Percentiles rank a stretch among this genome's conserved stretches.
These are phyloP conservation scores for Scleroderma citrinum DNA, from an alignment of 768 basidiomycete genomes.

Conservation along the genomic window DNA sequence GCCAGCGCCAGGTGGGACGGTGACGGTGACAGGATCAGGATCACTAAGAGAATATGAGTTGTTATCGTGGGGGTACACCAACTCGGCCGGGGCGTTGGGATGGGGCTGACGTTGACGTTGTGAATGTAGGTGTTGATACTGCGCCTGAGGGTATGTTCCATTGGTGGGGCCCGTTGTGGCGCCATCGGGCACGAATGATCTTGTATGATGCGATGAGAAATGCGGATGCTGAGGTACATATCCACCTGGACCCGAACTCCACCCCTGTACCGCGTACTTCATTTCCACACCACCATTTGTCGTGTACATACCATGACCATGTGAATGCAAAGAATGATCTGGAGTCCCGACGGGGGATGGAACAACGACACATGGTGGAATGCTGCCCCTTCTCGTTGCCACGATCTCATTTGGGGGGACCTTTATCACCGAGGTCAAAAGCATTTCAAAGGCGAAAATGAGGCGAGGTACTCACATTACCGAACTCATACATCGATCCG, in stretches of 20 bases:
- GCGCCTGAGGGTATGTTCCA: constrained; percentile 2
- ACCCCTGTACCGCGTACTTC: neutral
- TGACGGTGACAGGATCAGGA: neutral
- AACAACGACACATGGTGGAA: constrained; percentile 15
- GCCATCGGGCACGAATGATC: neutral
- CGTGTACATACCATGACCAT: constrained; percentile 1
- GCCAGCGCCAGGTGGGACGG: neutral
- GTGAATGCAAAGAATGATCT: constrained; percentile 9
- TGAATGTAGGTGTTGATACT: neutral
- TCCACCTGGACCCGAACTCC: neutral
- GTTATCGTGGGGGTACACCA: neutral
- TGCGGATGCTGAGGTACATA: constrained; percentile 6
- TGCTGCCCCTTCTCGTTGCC: constrained; percentile 21
- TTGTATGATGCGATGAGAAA: constrained; percentile 15
- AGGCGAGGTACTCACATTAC: constrained; percentile 15
- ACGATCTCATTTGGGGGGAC: constrained; percentile 18
- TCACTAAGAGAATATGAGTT: neutral
- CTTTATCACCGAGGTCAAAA: constrained; percentile 12
- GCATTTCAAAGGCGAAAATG: neutral
- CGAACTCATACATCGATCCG: constrained; percentile 22
- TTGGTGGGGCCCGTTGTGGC: constrained; percentile 1
- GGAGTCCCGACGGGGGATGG: constrained; percentile 19
- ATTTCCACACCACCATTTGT: neutral
- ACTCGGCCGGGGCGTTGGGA: neutral
- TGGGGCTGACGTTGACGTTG: neutral